Conservation (phyloP, 805 yeast species). For the Kurtzmaniella fragi region DNA sequence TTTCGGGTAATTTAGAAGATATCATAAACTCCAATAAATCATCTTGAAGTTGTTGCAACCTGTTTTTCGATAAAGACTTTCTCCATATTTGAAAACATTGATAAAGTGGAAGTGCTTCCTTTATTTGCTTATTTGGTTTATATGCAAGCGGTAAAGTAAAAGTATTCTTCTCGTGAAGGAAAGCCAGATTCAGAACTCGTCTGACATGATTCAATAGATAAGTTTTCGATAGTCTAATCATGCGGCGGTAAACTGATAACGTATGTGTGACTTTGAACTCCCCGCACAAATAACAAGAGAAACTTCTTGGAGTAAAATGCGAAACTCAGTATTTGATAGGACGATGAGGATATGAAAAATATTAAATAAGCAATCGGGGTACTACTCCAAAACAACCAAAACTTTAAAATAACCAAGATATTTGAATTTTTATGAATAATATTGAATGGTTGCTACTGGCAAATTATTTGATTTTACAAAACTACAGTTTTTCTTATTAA, state of each 20-base stretch:
- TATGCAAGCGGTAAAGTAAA: conserved; percentile 13
- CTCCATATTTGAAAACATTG: conserved; percentile 16
- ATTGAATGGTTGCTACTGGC: too few relatives aligned
- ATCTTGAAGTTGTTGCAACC: conserved; percentile 28
- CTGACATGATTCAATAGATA: not conserved
- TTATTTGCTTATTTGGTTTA: conserved; percentile 8
- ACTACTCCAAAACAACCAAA: too few relatives aligned
- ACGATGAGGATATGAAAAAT: too few relatives aligned
- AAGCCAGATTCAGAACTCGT: not conserved
- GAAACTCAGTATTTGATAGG: not conserved
- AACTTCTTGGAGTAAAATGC: not conserved
- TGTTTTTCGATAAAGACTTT: conserved; percentile 15
- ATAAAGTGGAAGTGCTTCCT: conserved; percentile 11
- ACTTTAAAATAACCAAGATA: too few relatives aligned
- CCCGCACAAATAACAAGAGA: not conserved
- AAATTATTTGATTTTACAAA: too few relatives aligned
- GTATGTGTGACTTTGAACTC: too few relatives aligned
- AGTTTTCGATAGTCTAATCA: not conserved
- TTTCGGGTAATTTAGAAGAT: conserved; percentile 16
- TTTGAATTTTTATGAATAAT: too few relatives aligned
- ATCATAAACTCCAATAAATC: conserved; percentile 31
- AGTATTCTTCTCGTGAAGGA: not conserved
- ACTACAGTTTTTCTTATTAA: too few relatives aligned
- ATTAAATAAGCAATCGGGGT: too few relatives aligned
- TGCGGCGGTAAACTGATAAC: not conserved